Conservation (phyloP, 2,329 filamentous ascomycete species). For the Aureobasidium zeae region DNA sequence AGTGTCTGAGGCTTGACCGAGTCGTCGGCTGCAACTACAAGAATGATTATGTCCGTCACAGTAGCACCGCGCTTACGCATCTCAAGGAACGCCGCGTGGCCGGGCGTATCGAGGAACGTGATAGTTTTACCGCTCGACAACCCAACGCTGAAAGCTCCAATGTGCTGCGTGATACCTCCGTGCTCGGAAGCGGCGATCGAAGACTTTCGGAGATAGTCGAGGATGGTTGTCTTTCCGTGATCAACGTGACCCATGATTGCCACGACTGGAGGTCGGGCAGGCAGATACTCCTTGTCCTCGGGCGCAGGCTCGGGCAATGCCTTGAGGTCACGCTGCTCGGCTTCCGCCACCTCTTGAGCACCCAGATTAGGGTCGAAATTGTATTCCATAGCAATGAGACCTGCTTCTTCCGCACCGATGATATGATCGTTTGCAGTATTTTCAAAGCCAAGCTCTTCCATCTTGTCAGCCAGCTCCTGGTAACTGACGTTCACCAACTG, state of each 20-base stretch:
- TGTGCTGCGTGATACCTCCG: slow-evolving; percentile 96
- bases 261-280: slow-evolving; percentile 77
- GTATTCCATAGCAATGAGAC: slow-evolving; percentile 83
- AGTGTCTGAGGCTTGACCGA: slow-evolving; percentile 96
- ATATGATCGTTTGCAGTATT: slow-evolving; percentile 74
- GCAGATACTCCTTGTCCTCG: slow-evolving; percentile 59
- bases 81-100: slow-evolving; percentile 86
- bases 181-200: slow-evolving; percentile 87
- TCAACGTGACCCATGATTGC: slow-evolving; percentile 99
- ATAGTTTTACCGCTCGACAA: slow-evolving; percentile 78
- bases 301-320: slow-evolving; percentile 46
- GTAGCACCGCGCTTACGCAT: slow-evolving; percentile 95
- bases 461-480: slow-evolving; percentile 61
- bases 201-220: slow-evolving; percentile 88
- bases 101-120: slow-evolving; percentile 93
- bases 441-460: slow-evolving; percentile 83
- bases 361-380: slow-evolving; percentile 73
- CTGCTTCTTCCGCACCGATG: slow-evolving; percentile 82
- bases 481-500: slow-evolving; percentile 61
- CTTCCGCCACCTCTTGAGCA: slow-evolving; percentile 39
- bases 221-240: slow-evolving; percentile 92
- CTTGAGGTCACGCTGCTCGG: slow-evolving; percentile 61
- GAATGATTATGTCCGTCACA: slow-evolving; percentile 90
- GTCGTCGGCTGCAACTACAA: slow-evolving; percentile 94
- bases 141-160: slow-evolving; percentile 88